A percentile compares a stretch with the other conserved stretches of the same genome.
Evolutionary conservation across 2,329 filamentous ascomycete genomes (phyloP).

Genomic region (Chaetomiaceae sp.): DNA sequence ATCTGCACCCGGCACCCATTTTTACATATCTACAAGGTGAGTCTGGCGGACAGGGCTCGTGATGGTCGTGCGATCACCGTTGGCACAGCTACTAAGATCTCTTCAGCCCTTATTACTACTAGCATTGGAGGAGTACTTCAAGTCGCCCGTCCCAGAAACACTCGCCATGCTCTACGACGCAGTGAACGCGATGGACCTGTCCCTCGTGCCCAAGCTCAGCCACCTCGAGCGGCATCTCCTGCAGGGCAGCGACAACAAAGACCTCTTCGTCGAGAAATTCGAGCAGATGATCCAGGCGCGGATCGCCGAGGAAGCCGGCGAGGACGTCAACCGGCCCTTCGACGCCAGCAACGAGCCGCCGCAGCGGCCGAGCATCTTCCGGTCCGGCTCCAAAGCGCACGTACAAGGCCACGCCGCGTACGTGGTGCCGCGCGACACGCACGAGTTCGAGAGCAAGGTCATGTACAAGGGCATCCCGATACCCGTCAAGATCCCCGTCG

Average conservation of each 20-base stretch:
- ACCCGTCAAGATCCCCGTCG: slow-evolving; percentile 91
- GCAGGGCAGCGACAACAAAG: slow-evolving; percentile 86
- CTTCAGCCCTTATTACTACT: slow-evolving; percentile 77
- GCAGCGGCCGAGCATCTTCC: slow-evolving; percentile 45
- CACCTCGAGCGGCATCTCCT: slow-evolving; percentile 78
- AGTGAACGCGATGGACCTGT: slow-evolving; percentile 95
- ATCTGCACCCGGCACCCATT: slow-evolving; percentile 98
- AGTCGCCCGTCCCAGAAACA: slow-evolving; percentile 80
- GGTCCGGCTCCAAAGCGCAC: slow-evolving; percentile 57
- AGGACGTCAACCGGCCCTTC: slow-evolving; percentile 37
- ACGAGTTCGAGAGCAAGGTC: slow-evolving; percentile 94
- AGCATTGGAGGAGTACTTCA: slow-evolving; percentile 95
- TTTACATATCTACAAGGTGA: slow-evolving; percentile 93
- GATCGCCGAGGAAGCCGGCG: slow-evolving; percentile 57
- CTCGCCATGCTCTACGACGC: slow-evolving; percentile 83
- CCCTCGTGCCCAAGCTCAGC: slow-evolving; percentile 80
- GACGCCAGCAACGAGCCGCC: slow-evolving; percentile 45
- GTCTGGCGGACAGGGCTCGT: not conserved
- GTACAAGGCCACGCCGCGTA: slow-evolving; percentile 61
- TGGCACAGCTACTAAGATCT: slow-evolving; percentile 22
- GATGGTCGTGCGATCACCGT: too few species aligned
- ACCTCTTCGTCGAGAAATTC: slow-evolving; percentile 96
- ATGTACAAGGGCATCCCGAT: slow-evolving; percentile 96
- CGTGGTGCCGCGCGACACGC: slow-evolving; percentile 81
- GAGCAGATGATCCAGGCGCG: slow-evolving; percentile 87